Evolutionary conservation across 192 early-diverging fungal genomes (phyloP).

Genomic region (Gryganskiella cystojenkinii): DNA sequence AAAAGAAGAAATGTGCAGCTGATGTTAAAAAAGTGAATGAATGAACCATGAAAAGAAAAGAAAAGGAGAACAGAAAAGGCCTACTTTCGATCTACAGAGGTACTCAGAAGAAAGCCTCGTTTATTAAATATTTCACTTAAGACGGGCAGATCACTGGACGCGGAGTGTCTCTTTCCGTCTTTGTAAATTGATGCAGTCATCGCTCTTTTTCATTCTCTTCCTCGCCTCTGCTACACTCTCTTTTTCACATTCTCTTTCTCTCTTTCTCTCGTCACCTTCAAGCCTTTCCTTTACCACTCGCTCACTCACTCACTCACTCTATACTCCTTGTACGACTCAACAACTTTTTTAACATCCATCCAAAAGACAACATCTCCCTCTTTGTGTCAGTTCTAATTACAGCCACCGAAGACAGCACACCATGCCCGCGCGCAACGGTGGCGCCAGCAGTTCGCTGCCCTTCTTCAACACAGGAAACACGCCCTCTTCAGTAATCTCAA

Average conservation of each 20-base stretch:
- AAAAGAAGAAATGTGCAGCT: not conserved
- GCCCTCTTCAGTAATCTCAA: not conserved
- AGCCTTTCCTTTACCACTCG: not conserved
- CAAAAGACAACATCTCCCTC: not conserved
- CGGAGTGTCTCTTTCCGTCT: not conserved
- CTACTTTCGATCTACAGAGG: too few species aligned
- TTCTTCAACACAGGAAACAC: conserved; percentile 20
- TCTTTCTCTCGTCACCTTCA: not conserved
- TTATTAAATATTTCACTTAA: too few species aligned
- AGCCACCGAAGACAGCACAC: too few species aligned
- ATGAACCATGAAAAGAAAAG: not conserved
- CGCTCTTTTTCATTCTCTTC: not conserved
- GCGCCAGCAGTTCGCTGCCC: conserved; percentile 10
- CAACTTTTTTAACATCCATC: not conserved
- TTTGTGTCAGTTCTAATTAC: too few species aligned
- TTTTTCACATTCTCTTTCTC: not conserved
- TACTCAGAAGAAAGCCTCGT: too few species aligned
- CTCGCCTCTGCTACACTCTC: not conserved
- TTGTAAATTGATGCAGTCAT: not conserved
- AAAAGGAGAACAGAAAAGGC: conserved; percentile 1
- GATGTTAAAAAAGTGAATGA: not conserved
- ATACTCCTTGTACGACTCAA: not conserved
- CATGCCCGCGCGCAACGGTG: conserved; percentile 27
- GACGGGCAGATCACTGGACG: too few species aligned
- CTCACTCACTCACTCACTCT: not conserved